A percentile compares a stretch with the other conserved stretches of the same genome.
phyloP scores from a whole-genome alignment of 2,329 filamentous ascomycete genomes.

The Penicillium digitatum region DNA sequence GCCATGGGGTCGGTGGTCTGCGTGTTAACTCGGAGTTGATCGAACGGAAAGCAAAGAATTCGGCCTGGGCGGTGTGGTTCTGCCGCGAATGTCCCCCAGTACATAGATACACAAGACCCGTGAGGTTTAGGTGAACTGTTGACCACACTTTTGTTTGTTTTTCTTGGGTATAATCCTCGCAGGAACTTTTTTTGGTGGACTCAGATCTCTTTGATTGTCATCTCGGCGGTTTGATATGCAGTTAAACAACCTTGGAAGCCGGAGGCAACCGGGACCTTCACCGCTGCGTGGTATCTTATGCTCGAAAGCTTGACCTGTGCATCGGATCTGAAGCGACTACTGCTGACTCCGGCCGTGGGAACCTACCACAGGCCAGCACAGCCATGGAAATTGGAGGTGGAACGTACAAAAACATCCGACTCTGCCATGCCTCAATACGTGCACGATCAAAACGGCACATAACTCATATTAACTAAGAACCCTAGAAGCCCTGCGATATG shows the following conservation, averaged over 20 bases:
- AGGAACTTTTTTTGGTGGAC: not conserved
- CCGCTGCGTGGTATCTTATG: constrained; percentile 11
- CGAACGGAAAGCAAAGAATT: constrained; percentile 22
- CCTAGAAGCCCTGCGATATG: not conserved
- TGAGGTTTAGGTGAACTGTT: not conserved
- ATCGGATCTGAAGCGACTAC: constrained; percentile 1
- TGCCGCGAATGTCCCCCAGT: constrained; percentile 9
- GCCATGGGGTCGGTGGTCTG: constrained; percentile 41
- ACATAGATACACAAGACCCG: not conserved
- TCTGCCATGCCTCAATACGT: constrained; percentile 9
- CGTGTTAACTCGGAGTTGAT: constrained; percentile 17
- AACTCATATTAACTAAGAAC: constrained; percentile 5
- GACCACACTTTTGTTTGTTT: not conserved
- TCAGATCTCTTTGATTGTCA: not conserved
- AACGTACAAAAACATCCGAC: not conserved
- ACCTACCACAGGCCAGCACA: not conserved
- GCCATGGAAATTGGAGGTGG: constrained; percentile 2
- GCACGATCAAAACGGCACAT: constrained; percentile 1
- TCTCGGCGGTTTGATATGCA: constrained; percentile 3
- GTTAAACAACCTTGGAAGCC: constrained; percentile 4
- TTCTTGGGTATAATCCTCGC: not conserved
- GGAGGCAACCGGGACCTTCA: constrained; percentile 12
- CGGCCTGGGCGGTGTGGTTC: constrained; percentile 23
- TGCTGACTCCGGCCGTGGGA: not conserved
- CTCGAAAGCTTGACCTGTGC: constrained; percentile 6